Base-by-base conservation (phyloP, 768 basidiomycete genomes). In the Russula virescens region DNA sequence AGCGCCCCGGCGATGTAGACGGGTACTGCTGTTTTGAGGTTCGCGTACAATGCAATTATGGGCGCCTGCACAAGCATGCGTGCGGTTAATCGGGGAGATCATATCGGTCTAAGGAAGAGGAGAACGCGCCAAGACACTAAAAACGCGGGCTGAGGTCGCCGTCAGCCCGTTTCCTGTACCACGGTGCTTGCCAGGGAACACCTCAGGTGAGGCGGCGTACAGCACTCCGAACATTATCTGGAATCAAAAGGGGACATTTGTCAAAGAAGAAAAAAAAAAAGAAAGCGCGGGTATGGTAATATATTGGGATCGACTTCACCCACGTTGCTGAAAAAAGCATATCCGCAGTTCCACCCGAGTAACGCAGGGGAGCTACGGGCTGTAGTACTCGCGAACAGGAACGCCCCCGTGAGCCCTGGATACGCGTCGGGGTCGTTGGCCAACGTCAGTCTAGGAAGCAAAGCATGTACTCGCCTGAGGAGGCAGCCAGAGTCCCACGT, bases 321-420 rank as follows among this genome's bases (percentile, higher is more conserved):
- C 61, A 86, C 82, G 68, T 85, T 85, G 57, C 81, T 83, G 65
- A 73, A 79, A 69, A 87, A 86, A n/a, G 75, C 78, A 65, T 87
- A 88, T 10, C 81, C 87, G 69, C 88, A 91, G 73, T 91, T 90
- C 89, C 89, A 91, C 51, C 84, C 89, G 26, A 91, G 77, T 46
- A 91, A 78, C 28, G 81, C 78, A 63, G 85, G 78, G 9, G 85
- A 88, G 62, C 80, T 84, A 67, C 82, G 79, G 34, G 89, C 81
- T n/a, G 88, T 90, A 49, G 89, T 91, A 35, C 81, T 85, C 65
- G 79, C 84, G 69, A 88, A 86, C 50, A 93, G 80, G 75, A 91
- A 91, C 14, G 78, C 79, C 18, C 88, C 89, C 13, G 89, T 91
- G 68, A 90, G 78, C 71, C 80, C 83, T 86, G 74, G 70, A 70